Conservation (phyloP, 495 filamentous ascomycete genomes). For the Talaromyces nanjingensis region DNA sequence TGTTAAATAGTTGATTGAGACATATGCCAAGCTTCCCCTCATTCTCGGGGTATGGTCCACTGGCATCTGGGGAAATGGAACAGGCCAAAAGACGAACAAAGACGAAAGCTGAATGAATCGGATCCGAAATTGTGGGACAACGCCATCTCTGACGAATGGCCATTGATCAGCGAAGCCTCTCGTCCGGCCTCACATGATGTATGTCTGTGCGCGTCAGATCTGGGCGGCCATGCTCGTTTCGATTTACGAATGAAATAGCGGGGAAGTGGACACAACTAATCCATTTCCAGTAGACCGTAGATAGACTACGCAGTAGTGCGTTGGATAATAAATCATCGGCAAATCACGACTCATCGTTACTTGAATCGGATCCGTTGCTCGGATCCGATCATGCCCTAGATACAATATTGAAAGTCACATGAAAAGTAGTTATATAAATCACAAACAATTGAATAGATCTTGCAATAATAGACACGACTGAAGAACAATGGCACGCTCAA, state of each 20-base stretch:
- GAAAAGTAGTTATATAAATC: background rate
- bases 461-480: background rate
- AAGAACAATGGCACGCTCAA: constrained; percentile 5
- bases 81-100: background rate
- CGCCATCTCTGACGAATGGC: background rate
- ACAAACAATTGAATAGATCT: background rate
- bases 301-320: background rate
- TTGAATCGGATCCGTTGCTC: background rate
- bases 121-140: background rate
- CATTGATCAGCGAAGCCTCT: background rate
- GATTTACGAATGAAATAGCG: background rate
- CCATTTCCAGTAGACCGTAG: background rate
- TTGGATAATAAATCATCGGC: background rate
- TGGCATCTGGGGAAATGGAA: background rate
- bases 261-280: background rate
- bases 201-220: background rate
- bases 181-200: background rate
- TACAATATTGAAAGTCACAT: background rate
- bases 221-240: background rate
- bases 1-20: background rate
- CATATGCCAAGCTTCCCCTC: background rate
- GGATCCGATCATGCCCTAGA: background rate
- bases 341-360: background rate
- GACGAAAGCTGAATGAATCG: background rate
- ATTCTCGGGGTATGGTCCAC: background rate